phyloP scores from a whole-genome alignment of 108 stramenopile species.

The Stephanodiscus minutulus region DNA sequence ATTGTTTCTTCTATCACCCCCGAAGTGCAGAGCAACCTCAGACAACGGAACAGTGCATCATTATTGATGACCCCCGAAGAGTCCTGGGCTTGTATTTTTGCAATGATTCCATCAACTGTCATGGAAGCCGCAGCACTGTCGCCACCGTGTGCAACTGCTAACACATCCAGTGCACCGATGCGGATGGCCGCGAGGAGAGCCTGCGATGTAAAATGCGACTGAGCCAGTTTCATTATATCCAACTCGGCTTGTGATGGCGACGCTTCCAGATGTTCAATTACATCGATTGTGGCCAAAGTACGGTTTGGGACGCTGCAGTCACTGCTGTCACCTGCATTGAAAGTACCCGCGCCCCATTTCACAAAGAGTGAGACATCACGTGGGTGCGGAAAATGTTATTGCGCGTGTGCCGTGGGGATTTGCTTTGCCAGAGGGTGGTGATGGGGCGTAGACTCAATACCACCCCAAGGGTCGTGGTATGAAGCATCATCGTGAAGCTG shows the following conservation, averaged over 20 bases:
- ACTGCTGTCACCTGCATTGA: slow-evolving; percentile 2
- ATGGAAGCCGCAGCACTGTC: background rate
- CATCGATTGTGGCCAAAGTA: background rate
- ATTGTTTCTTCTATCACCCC: slow-evolving; percentile 37
- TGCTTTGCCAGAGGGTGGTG: background rate
- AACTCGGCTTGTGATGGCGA: slow-evolving; percentile 17
- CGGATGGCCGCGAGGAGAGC: slow-evolving; percentile 24
- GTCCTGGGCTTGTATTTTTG: slow-evolving; percentile 3
- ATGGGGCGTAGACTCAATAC: background rate
- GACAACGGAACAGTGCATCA: slow-evolving; percentile 37
- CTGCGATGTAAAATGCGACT: slow-evolving; percentile 36
- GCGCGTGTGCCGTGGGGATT: background rate
- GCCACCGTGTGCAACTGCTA: slow-evolving; percentile 9
- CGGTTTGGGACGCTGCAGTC: background rate
- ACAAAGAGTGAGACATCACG: background rate
- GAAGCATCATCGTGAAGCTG: slow-evolving; percentile 4
- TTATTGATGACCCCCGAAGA: slow-evolving; percentile 14
- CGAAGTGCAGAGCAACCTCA: slow-evolving; percentile 37
- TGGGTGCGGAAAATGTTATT: background rate
- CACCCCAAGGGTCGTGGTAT: background rate
- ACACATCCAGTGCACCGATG: slow-evolving; percentile 19
- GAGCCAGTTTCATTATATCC: slow-evolving; percentile 27
- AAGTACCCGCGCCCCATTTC: background rate
- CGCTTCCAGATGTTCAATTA: background rate
- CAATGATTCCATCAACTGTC: slow-evolving; percentile 32